These are phyloP conservation scores for Vitis cinerea DNA, from an alignment of 164 flowering plant genomes.

Conservation along the genomic window DNA sequence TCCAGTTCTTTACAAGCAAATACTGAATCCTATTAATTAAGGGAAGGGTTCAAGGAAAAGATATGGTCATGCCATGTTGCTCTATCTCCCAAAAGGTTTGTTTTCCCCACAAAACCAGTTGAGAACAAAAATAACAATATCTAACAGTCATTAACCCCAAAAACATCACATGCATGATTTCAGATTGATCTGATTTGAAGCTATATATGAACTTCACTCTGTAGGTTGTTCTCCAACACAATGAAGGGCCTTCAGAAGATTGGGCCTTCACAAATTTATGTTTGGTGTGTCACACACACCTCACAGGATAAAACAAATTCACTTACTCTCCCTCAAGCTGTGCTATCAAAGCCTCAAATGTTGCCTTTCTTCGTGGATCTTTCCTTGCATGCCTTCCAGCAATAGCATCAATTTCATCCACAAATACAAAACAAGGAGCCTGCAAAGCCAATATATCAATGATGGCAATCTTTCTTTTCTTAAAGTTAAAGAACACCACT, in stretches of 20 bases:
- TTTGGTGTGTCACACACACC: no score
- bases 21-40: no score
- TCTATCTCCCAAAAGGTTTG: no score
- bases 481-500: neutral
- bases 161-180: no score
- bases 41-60: no score
- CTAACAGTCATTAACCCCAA: no score
- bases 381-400: conserved; percentile 91
- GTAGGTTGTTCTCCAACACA: neutral
- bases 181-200: neutral
- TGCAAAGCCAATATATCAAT: conserved; percentile 23
- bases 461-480: neutral
- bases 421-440: conserved; percentile 95
- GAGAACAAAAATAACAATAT: no score
- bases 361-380: conserved; percentile 80
- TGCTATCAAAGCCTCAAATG: conserved; percentile 80
- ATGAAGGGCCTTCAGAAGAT: neutral
- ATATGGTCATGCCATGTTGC: no score
- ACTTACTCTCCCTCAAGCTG: conserved; percentile 99
- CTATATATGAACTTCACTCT: neutral
- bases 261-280: neutral
- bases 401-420: conserved; percentile 99
- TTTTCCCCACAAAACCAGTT: no score
- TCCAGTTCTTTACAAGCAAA: no score
- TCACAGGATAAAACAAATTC: neutral